phyloP scores from a whole-genome alignment of 2,329 filamentous ascomycete species.

The Fusarium tricinctum region DNA sequence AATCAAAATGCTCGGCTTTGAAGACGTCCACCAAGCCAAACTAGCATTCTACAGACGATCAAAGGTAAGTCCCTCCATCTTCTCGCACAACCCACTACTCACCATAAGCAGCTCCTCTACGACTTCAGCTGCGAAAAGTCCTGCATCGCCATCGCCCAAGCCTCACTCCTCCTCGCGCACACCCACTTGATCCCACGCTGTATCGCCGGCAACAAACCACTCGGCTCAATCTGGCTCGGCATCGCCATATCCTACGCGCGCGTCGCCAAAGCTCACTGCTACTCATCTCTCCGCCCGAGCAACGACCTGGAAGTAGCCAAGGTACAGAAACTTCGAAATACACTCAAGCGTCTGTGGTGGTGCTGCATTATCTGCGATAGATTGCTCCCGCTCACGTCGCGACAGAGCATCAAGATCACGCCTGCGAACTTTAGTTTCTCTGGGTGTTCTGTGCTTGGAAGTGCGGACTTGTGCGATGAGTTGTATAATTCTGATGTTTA shows the following conservation, averaged over 20 bases:
- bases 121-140: slow-evolving; percentile 48
- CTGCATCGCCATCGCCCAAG: slow-evolving; percentile 45
- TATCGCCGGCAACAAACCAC: slow-evolving; percentile 45
- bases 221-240: slow-evolving; percentile 47
- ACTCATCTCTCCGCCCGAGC: slow-evolving; percentile 28
- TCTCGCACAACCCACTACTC: fast-evolving
- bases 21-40: slow-evolving; percentile 45
- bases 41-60: slow-evolving; percentile 44
- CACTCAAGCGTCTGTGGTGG: slow-evolving; percentile 47
- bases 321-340: slow-evolving; percentile 37
- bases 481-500: slow-evolving; percentile 45
- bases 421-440: slow-evolving; percentile 46
- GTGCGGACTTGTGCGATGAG: slow-evolving; percentile 43
- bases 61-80: slow-evolving; percentile 24
- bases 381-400: slow-evolving; percentile 37
- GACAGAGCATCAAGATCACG: slow-evolving; percentile 48
- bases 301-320: slow-evolving; percentile 24
- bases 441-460: slow-evolving; percentile 21
- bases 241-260: slow-evolving; percentile 48
- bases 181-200: slow-evolving; percentile 46
- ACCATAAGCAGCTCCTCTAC: slow-evolving; percentile 39
- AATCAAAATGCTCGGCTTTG: slow-evolving; percentile 39
- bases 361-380: slow-evolving; percentile 48
- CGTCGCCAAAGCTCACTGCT: slow-evolving; percentile 46
- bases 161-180: slow-evolving; percentile 44